Evolutionary conservation across 148 eudicot species (phyloP).

Genomic region (Rhododendron williamsianum): DNA sequence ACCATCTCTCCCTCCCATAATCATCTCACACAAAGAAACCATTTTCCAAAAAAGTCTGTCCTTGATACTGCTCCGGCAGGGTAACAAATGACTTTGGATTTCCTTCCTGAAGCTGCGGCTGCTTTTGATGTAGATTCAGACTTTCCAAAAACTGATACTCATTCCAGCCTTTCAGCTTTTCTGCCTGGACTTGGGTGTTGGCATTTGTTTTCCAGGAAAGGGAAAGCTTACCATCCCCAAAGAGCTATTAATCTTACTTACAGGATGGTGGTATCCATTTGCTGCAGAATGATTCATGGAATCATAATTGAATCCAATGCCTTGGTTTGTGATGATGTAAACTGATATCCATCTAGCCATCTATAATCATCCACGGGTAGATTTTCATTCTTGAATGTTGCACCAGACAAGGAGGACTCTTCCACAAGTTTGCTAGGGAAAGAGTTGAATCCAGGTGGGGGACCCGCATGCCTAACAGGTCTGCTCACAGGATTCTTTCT

Average conservation of each 20-base stretch:
- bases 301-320: constrained; percentile 33
- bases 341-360: constrained; percentile 86
- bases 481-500: constrained; percentile 77
- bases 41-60: constrained; percentile 72
- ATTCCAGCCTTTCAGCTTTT: constrained; percentile 42
- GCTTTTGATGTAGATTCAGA: constrained; percentile 38
- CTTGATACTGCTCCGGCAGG: constrained; percentile 62
- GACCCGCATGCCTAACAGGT: constrained; percentile 75
- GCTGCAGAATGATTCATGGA: constrained; percentile 37
- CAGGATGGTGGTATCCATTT: constrained; percentile 24
- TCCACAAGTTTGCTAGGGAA: constrained; percentile 40
- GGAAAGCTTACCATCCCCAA: constrained; percentile 61
- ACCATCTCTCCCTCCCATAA: constrained; percentile 27
- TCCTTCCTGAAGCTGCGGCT: constrained; percentile 40
- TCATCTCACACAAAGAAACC: constrained; percentile 76
- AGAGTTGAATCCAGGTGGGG: constrained; percentile 87
- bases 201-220: constrained; percentile 88
- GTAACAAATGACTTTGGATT: constrained; percentile 40
- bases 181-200: constrained; percentile 37
- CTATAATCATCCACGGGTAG: constrained; percentile 72
- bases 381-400: constrained; percentile 33
- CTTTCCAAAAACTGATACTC: constrained; percentile 45
- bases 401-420: constrained; percentile 23
- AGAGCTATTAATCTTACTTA: constrained; percentile 41
- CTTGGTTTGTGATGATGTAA: constrained; percentile 36